Base-by-base conservation (phyloP, 192 early-diverging fungal genomes). In the Coemansia sp. region DNA sequence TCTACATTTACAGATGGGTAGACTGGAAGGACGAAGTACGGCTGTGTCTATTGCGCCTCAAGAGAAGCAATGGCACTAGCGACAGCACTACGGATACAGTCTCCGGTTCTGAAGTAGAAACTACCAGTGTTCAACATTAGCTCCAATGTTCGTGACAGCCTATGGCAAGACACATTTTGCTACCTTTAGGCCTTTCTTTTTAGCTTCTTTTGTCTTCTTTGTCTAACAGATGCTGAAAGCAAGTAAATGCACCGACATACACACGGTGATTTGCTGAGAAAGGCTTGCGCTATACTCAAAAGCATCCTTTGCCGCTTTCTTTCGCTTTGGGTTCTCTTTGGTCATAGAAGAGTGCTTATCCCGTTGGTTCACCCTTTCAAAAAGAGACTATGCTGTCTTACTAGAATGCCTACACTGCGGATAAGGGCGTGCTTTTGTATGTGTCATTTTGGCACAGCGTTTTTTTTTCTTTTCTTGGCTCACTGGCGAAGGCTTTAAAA, bases 11-110 rank as follows among this genome's bases (percentile, higher is more conserved):
- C 42, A 28, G 64, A 26, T 47, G 70, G 19, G 67, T 73, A 6
- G 47, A 67, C 67, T 84, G 76, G 76, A 49, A 59, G 67, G 61
- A 69, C 14, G 81, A 84, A 40, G 76, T 78, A 3, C n/a, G 55
- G 16, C 72, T 60, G 7, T 84, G 81, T 67, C 63, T 78, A 61
- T 58, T 37, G 35, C 81, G 68, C 0, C 53, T 57, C 13, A 57
- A 30, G 30, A 30, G 53, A 14, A 33, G 53, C 53, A 28, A 57
- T 6, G 16, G 32, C 33, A 30, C 55, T 16, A 32, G 55, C 4
- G 16, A 32, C 32, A 58, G 55, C 30, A 58, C 55, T 23, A 35
- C 55, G 5, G 55, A 58, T 33, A 58, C 32, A 33, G 55, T 17
- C 14, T 3, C 32, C 30, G 55, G 32, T n/a, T 58, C 55, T 33